Percentiles rank a stretch among this genome's conserved stretches.
phyloP scores from a whole-genome alignment of 1,139 yeast species.

The Blastobotrys ciferrii region DNA sequence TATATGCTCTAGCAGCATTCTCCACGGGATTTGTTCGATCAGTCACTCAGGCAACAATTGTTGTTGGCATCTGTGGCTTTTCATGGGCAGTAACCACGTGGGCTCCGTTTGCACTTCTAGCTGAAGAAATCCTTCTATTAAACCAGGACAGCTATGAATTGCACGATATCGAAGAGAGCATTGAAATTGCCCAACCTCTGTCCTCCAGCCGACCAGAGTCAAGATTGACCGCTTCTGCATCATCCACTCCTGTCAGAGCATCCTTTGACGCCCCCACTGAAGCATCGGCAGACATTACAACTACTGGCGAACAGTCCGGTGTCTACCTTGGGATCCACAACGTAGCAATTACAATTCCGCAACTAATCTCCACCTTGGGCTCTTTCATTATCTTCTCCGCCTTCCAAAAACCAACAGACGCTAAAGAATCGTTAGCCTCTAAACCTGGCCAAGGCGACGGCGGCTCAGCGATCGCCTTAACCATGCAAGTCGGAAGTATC shows the following conservation, averaged over 20 bases:
- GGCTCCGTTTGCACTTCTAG: constrained; percentile 44
- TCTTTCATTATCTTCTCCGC: constrained; percentile 38
- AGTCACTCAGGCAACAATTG: constrained; percentile 32
- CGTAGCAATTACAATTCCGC: constrained; percentile 42
- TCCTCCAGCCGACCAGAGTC: constrained; percentile 5
- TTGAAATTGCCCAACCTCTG: constrained; percentile 8
- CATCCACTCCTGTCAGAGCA: constrained; percentile 1
- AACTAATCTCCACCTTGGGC: constrained; percentile 40
- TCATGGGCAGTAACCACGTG: constrained; percentile 44
- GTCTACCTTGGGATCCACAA: constrained; percentile 42
- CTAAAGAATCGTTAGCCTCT: constrained; percentile 16
- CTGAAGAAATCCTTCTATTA: constrained; percentile 37
- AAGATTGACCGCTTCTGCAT: background rate
- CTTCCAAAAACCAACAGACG: constrained; percentile 25
- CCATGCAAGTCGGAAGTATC: constrained; percentile 38
- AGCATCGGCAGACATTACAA: constrained; percentile 10
- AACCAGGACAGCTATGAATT: constrained; percentile 6
- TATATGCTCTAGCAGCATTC: constrained; percentile 38
- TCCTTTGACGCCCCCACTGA: background rate
- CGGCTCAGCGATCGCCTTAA: constrained; percentile 38
- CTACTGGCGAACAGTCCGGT: constrained; percentile 32
- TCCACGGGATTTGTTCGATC: constrained; percentile 32
- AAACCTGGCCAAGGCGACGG: constrained; percentile 33
- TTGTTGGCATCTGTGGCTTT: constrained; percentile 39
- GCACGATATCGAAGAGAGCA: constrained; percentile 8